Evolutionary conservation across 73 alveolate genomes (phyloP), one percentile per base, ranked within the genome.

Genomic region (Uronychia setigera): DNA sequence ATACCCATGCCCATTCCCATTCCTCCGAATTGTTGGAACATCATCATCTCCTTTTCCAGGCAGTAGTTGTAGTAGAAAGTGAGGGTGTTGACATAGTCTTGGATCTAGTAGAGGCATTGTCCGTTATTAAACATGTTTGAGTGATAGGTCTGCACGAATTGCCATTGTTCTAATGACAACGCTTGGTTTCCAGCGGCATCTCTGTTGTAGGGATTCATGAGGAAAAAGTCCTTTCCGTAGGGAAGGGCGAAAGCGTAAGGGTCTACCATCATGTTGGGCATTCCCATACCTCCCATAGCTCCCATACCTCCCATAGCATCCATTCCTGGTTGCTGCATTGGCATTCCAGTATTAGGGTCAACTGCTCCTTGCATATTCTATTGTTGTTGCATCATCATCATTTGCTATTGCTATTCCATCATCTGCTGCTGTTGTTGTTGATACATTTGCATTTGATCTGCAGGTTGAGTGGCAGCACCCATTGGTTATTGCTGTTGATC

Each of bases 1-100:
- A 80, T 57, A 78, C 87, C 87, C 87, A 35, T 33, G 1, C 13
- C 27, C 13, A 67, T 32, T 26, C 28, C 29, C 79, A 9, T 5
- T 67, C 25, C 13, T 32, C 32, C 30, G 81, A 32, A 76, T 28
- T 5, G 25, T 29, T 30, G 31, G 81, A 9, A n/a, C n/a, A 26
- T 27, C 81, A 76, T 9, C 58, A 11, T 76, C 5, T 25, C 81
- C 5, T n/a, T 25, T 27, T 76, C 32, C 81, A 29, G 5, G 29
- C 81, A 76, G 58, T 32, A 76, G 58, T 76, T 76, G 59, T 29
- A 9, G 67, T 46, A 46, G 67, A 46, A 46, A 11, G 67, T 11
- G 67, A 46, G 67, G 19, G 67, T 46, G 67, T 46, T 46, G 67
- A 46, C 19, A 19, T 46, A 46, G 67, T 46, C 67, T 19, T 46